Evolutionary conservation across 768 basidiomycete genomes (phyloP).

Genomic region (Russula sp.): DNA sequence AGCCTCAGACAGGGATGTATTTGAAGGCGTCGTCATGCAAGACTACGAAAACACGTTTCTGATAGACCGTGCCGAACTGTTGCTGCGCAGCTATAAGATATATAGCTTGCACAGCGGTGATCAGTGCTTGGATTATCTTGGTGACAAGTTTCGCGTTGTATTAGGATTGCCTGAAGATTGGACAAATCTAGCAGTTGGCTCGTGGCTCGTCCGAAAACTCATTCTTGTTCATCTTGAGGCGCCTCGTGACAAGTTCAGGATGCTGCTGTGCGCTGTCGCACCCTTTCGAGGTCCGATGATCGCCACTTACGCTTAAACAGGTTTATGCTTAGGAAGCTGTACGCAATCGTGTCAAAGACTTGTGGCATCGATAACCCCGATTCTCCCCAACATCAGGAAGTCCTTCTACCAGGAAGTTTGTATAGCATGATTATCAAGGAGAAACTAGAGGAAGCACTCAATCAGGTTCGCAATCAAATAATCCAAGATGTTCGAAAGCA

Average conservation of each 20-base stretch:
- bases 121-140: slow-evolving; percentile 92
- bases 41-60: slow-evolving; percentile 97
- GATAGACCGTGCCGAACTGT: slow-evolving; percentile 92
- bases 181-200: slow-evolving; percentile 77
- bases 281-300: not conserved
- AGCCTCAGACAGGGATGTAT: slow-evolving; percentile 93
- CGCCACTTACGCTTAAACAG: slow-evolving; percentile 41
- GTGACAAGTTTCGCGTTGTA: slow-evolving; percentile 94
- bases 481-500: slow-evolving; percentile 69
- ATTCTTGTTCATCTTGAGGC: slow-evolving; percentile 86
- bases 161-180: slow-evolving; percentile 90
- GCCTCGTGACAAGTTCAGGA: slow-evolving; percentile 89
- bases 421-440: slow-evolving; percentile 99
- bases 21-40: slow-evolving; percentile 93
- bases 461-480: slow-evolving; percentile 67
- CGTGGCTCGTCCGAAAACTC: slow-evolving; percentile 78
- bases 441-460: slow-evolving; percentile 86
- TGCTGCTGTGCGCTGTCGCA: slow-evolving; percentile 71
- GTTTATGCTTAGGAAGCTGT: slow-evolving; percentile 97
- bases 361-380: slow-evolving; percentile 96
- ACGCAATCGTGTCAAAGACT: slow-evolving; percentile 81
- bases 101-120: slow-evolving; percentile 84
- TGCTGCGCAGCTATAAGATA: slow-evolving; percentile 92
- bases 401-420: slow-evolving; percentile 85
- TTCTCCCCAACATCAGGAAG: slow-evolving; percentile 98